phyloP scores from a whole-genome alignment of 2,329 filamentous ascomycete species.

The Metarhizium rileyi region DNA sequence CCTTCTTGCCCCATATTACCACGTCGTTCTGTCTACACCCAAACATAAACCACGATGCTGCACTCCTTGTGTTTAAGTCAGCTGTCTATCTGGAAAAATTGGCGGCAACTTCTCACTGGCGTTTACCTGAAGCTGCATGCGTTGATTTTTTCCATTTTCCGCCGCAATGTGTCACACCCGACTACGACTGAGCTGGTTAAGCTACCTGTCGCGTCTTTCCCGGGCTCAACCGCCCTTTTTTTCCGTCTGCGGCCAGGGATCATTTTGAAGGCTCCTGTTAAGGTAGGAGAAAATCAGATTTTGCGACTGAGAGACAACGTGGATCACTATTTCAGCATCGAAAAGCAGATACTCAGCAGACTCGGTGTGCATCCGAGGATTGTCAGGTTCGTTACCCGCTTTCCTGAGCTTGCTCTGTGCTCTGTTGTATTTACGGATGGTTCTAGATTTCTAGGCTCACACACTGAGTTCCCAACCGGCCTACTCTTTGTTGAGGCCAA shows the following conservation, averaged over 20 bases:
- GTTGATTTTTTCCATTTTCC: not conserved
- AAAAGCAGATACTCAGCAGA: conserved; percentile 7
- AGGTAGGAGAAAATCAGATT: conserved; percentile 3
- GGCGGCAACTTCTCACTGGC: not conserved
- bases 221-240: conserved; percentile 9
- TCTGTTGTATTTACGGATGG: not conserved
- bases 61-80: conserved; percentile 7
- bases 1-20: no score
- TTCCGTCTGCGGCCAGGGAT: conserved; percentile 7
- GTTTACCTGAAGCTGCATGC: not conserved
- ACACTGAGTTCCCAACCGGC: conserved; percentile 2
- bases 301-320: conserved; percentile 5
- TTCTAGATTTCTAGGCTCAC: not conserved
- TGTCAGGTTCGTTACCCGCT: conserved; percentile 3
- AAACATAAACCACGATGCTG: no score
- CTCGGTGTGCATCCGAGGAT: conserved; percentile 8
- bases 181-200: conserved; percentile 4
- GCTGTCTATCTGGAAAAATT: not conserved
- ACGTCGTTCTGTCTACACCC: no score
- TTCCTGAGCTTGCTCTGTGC: not conserved
- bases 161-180: not conserved
- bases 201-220: conserved; percentile 6
- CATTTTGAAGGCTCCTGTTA: conserved; percentile 8
- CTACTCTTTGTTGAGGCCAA: conserved; percentile 11
- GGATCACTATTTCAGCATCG: conserved; percentile 5